Percentiles rank a stretch among this genome's conserved stretches.
These are phyloP conservation scores for Ascomycota sp. DNA, from an alignment of 2,329 filamentous ascomycete species.

Conservation along the genomic window DNA sequence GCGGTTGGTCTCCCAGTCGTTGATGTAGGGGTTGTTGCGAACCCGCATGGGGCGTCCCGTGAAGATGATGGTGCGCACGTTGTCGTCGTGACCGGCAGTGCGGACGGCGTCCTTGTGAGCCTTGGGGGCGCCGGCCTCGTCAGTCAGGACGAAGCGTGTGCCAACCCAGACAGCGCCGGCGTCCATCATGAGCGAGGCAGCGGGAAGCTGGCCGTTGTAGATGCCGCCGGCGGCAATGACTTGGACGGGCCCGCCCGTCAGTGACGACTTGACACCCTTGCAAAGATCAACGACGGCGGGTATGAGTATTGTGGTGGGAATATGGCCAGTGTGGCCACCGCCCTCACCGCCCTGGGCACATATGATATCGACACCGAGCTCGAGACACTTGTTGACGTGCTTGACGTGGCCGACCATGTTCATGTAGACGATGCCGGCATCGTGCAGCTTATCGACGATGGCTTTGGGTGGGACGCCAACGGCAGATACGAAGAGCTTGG, in stretches of 20 bases:
- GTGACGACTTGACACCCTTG: conserved; percentile 62
- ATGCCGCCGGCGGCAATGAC: conserved; percentile 88
- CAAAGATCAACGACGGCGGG: conserved; percentile 72
- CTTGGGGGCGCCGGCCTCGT: conserved; percentile 86
- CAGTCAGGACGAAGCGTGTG: conserved; percentile 81
- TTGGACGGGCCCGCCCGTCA: conserved; percentile 75
- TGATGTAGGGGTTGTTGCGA: conserved; percentile 80
- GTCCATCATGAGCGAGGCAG: conserved; percentile 80
- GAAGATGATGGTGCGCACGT: conserved; percentile 94
- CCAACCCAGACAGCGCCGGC: conserved; percentile 90
- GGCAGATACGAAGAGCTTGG: conserved; percentile 88
- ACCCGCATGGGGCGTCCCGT: conserved; percentile 89
- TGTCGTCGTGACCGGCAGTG: conserved; percentile 86
- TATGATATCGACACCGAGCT: conserved; percentile 84
- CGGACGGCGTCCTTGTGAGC: conserved; percentile 89
- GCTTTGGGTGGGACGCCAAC: conserved; percentile 81
- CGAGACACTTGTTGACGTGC: conserved; percentile 91
- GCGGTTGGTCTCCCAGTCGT: conserved; percentile 91
- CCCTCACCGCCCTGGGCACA: conserved; percentile 97
- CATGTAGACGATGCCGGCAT: conserved; percentile 82
- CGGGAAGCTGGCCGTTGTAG: conserved; percentile 78
- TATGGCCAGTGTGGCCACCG: conserved; percentile 87
- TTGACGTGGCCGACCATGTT: conserved; percentile 99
- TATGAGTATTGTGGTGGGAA: conserved; percentile 81
- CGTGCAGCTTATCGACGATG: conserved; percentile 80